These are phyloP conservation scores for Fraxinus excelsior DNA, from an alignment of 257 asterid genomes.

Conservation along the genomic window DNA sequence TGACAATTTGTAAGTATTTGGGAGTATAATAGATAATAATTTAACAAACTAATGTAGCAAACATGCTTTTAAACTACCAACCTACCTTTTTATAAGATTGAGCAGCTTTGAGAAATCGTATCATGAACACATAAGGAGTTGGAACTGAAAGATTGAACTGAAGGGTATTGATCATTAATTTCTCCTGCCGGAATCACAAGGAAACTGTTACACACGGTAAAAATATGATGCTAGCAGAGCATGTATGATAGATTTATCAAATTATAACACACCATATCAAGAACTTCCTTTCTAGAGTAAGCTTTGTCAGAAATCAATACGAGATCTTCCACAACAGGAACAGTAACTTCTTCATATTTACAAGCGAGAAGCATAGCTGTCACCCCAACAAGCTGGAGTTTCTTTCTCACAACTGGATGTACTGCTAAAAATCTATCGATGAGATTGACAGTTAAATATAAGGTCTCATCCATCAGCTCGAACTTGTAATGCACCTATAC, in stretches of 20 bases:
- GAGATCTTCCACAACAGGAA: slow-evolving; percentile 92
- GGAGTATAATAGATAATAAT: too few relatives aligned
- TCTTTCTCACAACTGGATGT: slow-evolving; percentile 70
- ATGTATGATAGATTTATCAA: not conserved
- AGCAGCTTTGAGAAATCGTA: slow-evolving; percentile 84
- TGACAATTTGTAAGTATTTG: not conserved
- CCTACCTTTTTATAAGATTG: slow-evolving; percentile 69
- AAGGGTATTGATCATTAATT: slow-evolving; percentile 65
- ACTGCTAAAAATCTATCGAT: slow-evolving; percentile 77
- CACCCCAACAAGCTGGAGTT: slow-evolving; percentile 85
- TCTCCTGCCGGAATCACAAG: slow-evolving; percentile 58
- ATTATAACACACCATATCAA: slow-evolving; percentile 63
- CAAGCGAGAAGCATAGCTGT: slow-evolving; percentile 94
- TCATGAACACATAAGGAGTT: slow-evolving; percentile 85
- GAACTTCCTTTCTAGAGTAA: slow-evolving; percentile 72
- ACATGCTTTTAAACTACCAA: not conserved
- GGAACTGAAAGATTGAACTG: slow-evolving; percentile 82
- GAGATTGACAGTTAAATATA: slow-evolving; percentile 76
- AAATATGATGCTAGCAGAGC: not conserved
- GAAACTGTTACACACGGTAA: not conserved
- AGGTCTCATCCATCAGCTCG: slow-evolving; percentile 92
- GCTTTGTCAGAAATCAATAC: slow-evolving; percentile 85
- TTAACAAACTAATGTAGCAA: not conserved
- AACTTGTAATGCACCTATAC: slow-evolving; percentile 92
- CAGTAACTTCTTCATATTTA: slow-evolving; percentile 95